These are phyloP conservation scores for Euphorbia schlechtendalii DNA, from an alignment of 441 rosid species.

Conservation along the genomic window DNA sequence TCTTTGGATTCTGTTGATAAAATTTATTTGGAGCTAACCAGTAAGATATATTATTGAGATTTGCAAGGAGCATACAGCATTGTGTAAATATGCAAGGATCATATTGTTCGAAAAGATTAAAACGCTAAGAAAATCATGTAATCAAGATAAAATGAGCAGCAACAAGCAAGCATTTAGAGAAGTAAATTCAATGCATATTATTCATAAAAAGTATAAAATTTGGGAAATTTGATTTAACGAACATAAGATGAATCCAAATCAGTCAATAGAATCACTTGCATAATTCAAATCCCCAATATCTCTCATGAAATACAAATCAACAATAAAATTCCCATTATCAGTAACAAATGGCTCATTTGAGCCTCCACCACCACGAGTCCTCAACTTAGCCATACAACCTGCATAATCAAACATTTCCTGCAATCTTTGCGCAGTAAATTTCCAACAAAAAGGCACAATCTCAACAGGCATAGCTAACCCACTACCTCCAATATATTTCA, in stretches of 20 bases:
- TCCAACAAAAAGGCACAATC: slow-evolving; percentile 78
- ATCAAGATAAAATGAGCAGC: no score
- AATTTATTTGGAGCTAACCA: no score
- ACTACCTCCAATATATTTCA: slow-evolving; percentile 59
- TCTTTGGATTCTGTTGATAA: neutral
- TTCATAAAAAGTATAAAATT: no score
- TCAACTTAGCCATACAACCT: slow-evolving; percentile 54
- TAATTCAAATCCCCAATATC: slow-evolving; percentile 65
- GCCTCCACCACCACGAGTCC: slow-evolving; percentile 19
- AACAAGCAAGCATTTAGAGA: no score
- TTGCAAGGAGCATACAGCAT: no score
- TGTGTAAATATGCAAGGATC: no score
- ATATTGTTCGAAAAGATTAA: no score
- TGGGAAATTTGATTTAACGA: no score
- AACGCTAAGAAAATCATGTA: no score
- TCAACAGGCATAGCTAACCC: slow-evolving; percentile 81
- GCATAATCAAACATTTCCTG: slow-evolving; percentile 42
- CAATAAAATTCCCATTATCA: slow-evolving; percentile 73
- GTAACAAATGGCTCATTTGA: slow-evolving; percentile 54
- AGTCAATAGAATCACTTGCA: slow-evolving; percentile 52
- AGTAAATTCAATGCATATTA: no score
- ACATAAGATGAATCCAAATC: no score
- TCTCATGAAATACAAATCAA: slow-evolving; percentile 57
- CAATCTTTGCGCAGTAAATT: slow-evolving; percentile 50
- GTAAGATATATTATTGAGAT: no score